Base-by-base conservation (phyloP, 2,329 filamentous ascomycete species). In the Penicillium rolfsii region DNA sequence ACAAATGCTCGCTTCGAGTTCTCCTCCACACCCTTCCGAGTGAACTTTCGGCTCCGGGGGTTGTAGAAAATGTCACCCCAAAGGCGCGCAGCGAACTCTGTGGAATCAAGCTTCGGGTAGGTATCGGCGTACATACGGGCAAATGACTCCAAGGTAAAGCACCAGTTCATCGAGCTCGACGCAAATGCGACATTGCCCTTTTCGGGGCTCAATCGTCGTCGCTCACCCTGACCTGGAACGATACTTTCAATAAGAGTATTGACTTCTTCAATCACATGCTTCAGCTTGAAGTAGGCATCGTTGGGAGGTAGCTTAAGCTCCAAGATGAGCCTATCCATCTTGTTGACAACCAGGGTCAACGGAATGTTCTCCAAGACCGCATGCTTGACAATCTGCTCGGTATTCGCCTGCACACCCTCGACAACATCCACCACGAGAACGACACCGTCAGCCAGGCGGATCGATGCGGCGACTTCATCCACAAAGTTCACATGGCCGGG, bases 41-140 rank as follows among this genome's bases (percentile, higher is more conserved):
- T 96, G 71, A 99, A 99, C 59, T 91, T 94, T 64, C 94, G 89
- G 77, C 91, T 96, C 70, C 83, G 84, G 0, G 94, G 92, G 73
- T 98, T 98, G 82, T 90, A 99, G 79, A 95, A 99, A 59, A 99
- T 89, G 73, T 99, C 94, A 24, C 95, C 95, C 95, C 95, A 99
- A 66, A 99, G 81, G 55, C 95, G 85, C 71, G 85, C 85, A 19
- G 91, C 89, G 75, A 99, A 96, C 69, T 97, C 93, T 1, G 87
- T 84, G 0, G 88, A 83, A 74, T 96, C 92, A 70, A 98, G 84
- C 55, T 89, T 89, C 5, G 90, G 87, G 75, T 94, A 97, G 53
- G 86, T 91, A 67, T 97, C 91, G 5, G 93, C 88, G 75, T 99
- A 99, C 91, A 97, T 96, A 76, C 92, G 93, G 12, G 95, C 90